A percentile compares a stretch with the other conserved stretches of the same genome.
Evolutionary conservation across 768 basidiomycete genomes (phyloP).

Genomic region (Russula brevipes): DNA sequence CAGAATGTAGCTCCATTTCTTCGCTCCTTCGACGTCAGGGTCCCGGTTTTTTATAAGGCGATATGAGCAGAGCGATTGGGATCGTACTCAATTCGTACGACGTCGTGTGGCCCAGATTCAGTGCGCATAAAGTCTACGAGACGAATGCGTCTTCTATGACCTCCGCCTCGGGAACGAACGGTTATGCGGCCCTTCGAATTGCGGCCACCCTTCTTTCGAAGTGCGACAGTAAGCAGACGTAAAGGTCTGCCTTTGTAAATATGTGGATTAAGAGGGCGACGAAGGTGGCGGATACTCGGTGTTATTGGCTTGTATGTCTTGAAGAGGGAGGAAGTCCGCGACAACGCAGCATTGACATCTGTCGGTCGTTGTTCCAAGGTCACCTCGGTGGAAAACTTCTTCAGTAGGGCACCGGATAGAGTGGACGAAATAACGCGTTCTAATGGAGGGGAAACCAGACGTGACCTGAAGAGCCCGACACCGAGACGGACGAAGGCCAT

Average conservation of each 20-base stretch:
- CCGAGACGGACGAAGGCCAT: conserved; percentile 22
- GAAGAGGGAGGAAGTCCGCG: conserved; percentile 54
- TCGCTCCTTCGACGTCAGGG: conserved; percentile 44
- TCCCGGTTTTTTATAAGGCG: conserved; percentile 74
- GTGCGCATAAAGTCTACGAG: conserved; percentile 78
- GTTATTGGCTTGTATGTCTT: conserved; percentile 90
- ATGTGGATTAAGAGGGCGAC: conserved; percentile 76
- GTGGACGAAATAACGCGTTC: conserved; percentile 4
- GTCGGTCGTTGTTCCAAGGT: conserved; percentile 31
- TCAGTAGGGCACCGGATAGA: conserved; percentile 25
- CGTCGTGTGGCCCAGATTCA: conserved; percentile 79
- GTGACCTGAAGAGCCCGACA: conserved; percentile 14
- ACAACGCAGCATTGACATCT: conserved; percentile 40
- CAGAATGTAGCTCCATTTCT: conserved; percentile 85
- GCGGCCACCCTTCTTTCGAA: conserved; percentile 82
- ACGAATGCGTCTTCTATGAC: conserved; percentile 82
- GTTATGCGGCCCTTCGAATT: conserved; percentile 81
- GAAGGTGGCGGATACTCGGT: conserved; percentile 81
- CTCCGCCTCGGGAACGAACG: conserved; percentile 85
- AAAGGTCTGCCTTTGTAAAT: conserved; percentile 83
- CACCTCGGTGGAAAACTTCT: conserved; percentile 38
- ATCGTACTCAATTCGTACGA: conserved; percentile 95
- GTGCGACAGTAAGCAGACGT: conserved; percentile 72
- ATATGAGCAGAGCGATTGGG: conserved; percentile 93
- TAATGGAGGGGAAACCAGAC: conserved; percentile 1